phyloP scores from a whole-genome alignment of 345 rosid genomes.

The Eucalyptus caleyi region DNA sequence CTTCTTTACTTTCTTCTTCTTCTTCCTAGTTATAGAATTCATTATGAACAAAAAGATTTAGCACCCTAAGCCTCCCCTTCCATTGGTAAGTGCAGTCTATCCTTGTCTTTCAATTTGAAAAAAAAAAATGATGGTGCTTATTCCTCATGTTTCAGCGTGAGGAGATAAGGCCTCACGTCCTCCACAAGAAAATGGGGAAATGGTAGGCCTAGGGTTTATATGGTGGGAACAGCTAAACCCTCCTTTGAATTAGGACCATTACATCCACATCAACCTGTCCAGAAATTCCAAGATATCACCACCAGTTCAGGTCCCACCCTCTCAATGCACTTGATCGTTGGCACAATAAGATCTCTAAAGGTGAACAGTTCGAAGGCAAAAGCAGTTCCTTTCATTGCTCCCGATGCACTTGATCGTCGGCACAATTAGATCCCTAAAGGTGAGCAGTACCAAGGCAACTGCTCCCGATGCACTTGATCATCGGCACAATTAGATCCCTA shows the following conservation, averaged over 20 bases:
- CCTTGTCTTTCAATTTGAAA: not conserved
- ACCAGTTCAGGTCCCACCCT: not conserved
- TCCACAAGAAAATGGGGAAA: slow-evolving; percentile 24
- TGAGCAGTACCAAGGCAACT: no score
- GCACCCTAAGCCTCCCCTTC: not conserved
- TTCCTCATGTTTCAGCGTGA: not conserved
- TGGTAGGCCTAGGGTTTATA: slow-evolving; percentile 2
- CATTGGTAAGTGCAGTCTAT: not conserved
- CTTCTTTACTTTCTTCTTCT: not conserved
- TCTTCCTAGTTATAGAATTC: not conserved
- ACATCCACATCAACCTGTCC: not conserved
- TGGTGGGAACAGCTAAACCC: slow-evolving; percentile 1
- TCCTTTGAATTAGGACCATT: not conserved
- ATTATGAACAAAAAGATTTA: not conserved
- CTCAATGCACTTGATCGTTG: not conserved
- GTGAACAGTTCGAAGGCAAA: not conserved
- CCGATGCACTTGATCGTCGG: no score
- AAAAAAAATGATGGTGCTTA: not conserved
- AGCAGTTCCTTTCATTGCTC: not conserved
- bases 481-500: no score
- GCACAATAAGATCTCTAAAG: not conserved
- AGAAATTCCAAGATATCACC: not conserved
- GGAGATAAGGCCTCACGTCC: slow-evolving; percentile 31
- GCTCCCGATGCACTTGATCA: no score
- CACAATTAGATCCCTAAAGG: no score